phyloP scores from a whole-genome alignment of 345 rosid genomes.

The Trapa incisa region DNA sequence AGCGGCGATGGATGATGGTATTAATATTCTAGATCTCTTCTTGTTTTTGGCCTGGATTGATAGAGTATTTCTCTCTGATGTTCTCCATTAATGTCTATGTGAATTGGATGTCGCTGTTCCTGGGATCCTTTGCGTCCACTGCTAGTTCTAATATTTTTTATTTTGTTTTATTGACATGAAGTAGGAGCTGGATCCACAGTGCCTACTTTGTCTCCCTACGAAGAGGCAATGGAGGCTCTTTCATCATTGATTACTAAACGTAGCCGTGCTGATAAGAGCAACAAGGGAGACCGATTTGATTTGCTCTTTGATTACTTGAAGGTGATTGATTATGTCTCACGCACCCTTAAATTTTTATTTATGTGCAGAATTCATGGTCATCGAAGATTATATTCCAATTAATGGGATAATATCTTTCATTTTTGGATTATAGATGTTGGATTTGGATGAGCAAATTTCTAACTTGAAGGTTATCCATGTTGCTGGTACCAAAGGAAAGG shows the following conservation, averaged over 20 bases:
- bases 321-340: slow-evolving; percentile 19
- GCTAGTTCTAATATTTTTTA: background rate
- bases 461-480: slow-evolving; percentile 80
- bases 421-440: slow-evolving; percentile 44
- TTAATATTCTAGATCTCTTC: background rate
- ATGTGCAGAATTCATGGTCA: background rate
- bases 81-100: background rate
- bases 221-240: slow-evolving; percentile 59
- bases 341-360: background rate
- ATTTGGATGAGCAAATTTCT: slow-evolving; percentile 59
- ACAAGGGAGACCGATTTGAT: slow-evolving; percentile 58
- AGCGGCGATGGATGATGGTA: background rate
- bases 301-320: slow-evolving; percentile 66
- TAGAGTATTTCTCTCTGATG: background rate
- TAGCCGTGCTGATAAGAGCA: slow-evolving; percentile 53
- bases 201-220: slow-evolving; percentile 23
- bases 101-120: background rate
- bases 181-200: slow-evolving; percentile 23
- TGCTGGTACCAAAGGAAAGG: slow-evolving; percentile 98
- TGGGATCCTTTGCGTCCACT: background rate
- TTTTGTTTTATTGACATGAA: background rate
- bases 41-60: too few species aligned
- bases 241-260: slow-evolving; percentile 82
- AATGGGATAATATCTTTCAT: background rate
- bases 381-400: background rate